Evolutionary conservation across 495 filamentous ascomycete genomes (phyloP).

Genomic region (Xylaria castorea): DNA sequence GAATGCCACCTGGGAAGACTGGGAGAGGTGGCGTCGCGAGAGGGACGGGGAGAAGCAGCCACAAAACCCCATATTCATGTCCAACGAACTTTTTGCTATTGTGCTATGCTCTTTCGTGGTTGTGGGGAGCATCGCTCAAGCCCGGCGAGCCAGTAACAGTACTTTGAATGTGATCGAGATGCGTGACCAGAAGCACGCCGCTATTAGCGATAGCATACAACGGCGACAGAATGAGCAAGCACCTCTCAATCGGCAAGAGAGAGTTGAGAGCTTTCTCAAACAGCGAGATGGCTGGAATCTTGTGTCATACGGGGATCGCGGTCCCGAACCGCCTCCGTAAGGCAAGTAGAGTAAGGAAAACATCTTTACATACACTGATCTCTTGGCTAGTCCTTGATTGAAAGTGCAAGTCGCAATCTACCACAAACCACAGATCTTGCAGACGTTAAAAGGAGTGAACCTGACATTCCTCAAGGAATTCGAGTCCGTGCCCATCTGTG

Average conservation of each 20-base stretch:
- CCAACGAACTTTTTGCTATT: conserved; percentile 75
- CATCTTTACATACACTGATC: background rate
- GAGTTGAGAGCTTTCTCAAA: conserved; percentile 75
- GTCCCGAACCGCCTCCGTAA: conserved; percentile 1
- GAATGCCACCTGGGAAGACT: conserved; percentile 98
- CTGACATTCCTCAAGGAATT: background rate
- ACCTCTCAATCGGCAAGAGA: conserved; percentile 61
- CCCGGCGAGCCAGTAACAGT: conserved; percentile 66
- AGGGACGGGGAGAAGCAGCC: conserved; percentile 48
- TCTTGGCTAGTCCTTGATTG: background rate
- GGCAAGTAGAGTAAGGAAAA: conserved; percentile 23
- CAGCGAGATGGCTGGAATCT: conserved; percentile 61
- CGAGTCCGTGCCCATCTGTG: background rate
- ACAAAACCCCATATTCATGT: conserved; percentile 69
- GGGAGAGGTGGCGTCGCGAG: conserved; percentile 84
- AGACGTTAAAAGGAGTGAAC: background rate
- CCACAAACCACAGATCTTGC: background rate
- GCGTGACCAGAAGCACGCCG: conserved; percentile 65
- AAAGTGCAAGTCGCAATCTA: background rate
- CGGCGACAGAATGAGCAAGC: conserved; percentile 60
- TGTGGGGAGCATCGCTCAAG: conserved; percentile 71
- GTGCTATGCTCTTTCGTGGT: conserved; percentile 70
- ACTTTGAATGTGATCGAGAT: conserved; percentile 65
- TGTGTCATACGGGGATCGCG: conserved; percentile 3
- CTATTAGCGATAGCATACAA: conserved; percentile 66